phyloP scores from a whole-genome alignment of 2,329 filamentous ascomycete species.

The Helotiales sp. region DNA sequence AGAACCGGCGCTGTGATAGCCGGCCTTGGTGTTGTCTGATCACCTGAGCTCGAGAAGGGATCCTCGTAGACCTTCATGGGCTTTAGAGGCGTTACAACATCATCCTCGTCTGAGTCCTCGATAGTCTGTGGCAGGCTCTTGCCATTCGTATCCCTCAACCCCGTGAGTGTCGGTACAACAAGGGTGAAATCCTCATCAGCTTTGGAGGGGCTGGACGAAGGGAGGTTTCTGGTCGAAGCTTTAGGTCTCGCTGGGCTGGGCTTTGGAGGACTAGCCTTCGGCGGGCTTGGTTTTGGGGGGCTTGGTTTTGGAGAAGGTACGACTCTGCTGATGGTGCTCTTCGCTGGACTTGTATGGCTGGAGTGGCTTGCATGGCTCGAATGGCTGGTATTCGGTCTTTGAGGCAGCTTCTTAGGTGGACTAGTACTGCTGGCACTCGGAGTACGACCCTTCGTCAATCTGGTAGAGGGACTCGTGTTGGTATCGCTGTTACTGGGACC shows the following conservation, averaged over 20 bases:
- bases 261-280: constrained; percentile 5
- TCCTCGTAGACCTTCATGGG: constrained; percentile 60
- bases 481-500: constrained; percentile 31
- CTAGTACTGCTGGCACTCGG: constrained; percentile 49
- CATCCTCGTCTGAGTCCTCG: constrained; percentile 42
- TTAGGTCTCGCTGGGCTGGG: constrained; percentile 25
- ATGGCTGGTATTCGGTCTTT: constrained; percentile 37
- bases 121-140: constrained; percentile 37
- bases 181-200: constrained; percentile 55
- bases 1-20: constrained; percentile 50
- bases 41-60: constrained; percentile 50
- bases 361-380: constrained; percentile 35
- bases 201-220: constrained; percentile 43
- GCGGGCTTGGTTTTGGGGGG: constrained; percentile 22
- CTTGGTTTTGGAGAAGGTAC: constrained; percentile 17
- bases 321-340: constrained; percentile 30
- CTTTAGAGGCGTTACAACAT: constrained; percentile 29
- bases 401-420: constrained; percentile 34
- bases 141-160: constrained; percentile 33
- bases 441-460: constrained; percentile 45
- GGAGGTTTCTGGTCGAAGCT: constrained; percentile 14
- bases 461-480: constrained; percentile 37
- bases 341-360: constrained; percentile 44
- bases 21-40: constrained; percentile 48
- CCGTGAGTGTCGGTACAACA: constrained; percentile 49